Percentiles rank a stretch among this genome's conserved stretches.
Conservation (phyloP, 179 eudicot genomes). For the Amaranthus tricolor region DNA sequence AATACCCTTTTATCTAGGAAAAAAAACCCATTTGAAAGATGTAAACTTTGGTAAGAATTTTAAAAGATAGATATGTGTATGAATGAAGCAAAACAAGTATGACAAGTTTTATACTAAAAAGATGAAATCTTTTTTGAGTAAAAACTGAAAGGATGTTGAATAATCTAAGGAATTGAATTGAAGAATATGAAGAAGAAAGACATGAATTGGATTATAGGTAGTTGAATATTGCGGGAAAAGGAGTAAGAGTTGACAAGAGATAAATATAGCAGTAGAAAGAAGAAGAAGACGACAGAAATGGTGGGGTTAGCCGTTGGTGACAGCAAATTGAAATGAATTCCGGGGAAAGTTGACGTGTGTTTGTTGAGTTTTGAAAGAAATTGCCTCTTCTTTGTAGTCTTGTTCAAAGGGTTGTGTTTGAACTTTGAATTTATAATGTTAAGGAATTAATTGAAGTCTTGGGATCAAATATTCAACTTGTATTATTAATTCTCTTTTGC, state of each 20-base stretch:
- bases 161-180: neutral
- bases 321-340: neutral
- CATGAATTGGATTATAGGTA: neutral
- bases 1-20: neutral
- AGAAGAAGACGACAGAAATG: neutral
- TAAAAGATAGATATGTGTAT: neutral
- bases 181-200: too few relatives aligned
- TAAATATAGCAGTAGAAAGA: neutral
- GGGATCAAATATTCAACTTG: too few relatives aligned
- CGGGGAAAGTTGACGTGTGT: neutral
- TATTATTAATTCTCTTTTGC: too few relatives aligned
- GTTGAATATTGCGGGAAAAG: constrained; percentile 13
- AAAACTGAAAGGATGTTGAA: neutral
- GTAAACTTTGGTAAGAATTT: neutral
- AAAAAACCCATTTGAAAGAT: constrained; percentile 7
- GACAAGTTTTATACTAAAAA: neutral
- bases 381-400: neutral
- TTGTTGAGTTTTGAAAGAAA: neutral
- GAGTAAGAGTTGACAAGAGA: constrained; percentile 7
- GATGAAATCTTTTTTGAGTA: neutral
- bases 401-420: neutral
- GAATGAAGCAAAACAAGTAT: neutral
- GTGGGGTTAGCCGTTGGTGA: neutral
- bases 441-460: neutral
- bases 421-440: neutral